These are phyloP conservation scores for Sabuloglossum arenarium DNA, from an alignment of 495 filamentous ascomycete genomes.

Conservation along the genomic window DNA sequence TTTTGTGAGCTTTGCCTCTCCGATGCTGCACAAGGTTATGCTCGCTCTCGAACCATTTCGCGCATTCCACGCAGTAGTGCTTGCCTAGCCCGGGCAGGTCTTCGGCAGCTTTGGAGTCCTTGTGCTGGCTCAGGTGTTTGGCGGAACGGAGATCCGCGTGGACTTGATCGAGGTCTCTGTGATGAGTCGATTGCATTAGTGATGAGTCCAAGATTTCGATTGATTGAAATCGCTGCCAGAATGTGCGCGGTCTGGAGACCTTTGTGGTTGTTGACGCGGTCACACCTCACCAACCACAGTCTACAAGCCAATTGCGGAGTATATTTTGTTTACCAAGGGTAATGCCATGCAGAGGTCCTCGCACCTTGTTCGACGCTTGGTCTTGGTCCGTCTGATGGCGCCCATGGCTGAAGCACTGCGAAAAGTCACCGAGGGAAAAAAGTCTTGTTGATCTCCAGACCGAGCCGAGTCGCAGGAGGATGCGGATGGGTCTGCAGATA, in stretches of 20 bases:
- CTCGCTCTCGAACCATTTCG: conserved; percentile 89
- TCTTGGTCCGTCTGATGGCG: conserved; percentile 32
- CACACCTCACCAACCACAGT: not conserved
- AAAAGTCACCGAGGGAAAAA: not conserved
- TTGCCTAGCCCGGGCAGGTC: conserved; percentile 69
- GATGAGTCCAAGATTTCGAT: no score
- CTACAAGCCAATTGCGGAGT: not conserved
- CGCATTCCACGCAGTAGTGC: conserved; percentile 81
- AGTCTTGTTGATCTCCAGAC: not conserved
- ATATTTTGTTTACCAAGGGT: no score
- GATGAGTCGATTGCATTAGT: not conserved
- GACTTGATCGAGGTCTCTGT: conserved; percentile 76
- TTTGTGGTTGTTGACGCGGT: not conserved
- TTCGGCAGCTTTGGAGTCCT: conserved; percentile 57
- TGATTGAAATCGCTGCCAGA: not conserved
- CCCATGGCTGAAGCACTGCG: conserved; percentile 22
- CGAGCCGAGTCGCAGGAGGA: not conserved
- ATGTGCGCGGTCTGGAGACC: not conserved
- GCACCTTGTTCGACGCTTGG: conserved; percentile 38
- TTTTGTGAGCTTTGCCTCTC: conserved; percentile 81
- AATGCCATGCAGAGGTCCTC: not conserved
- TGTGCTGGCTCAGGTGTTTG: conserved; percentile 58
- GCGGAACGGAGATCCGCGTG: conserved; percentile 53
- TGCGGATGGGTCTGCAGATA: conserved; percentile 11
- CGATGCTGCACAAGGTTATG: conserved; percentile 50